Evolutionary conservation across 1,284 basidiomycete genomes (phyloP).

Genomic region (Fomitopsis schrenkii): DNA sequence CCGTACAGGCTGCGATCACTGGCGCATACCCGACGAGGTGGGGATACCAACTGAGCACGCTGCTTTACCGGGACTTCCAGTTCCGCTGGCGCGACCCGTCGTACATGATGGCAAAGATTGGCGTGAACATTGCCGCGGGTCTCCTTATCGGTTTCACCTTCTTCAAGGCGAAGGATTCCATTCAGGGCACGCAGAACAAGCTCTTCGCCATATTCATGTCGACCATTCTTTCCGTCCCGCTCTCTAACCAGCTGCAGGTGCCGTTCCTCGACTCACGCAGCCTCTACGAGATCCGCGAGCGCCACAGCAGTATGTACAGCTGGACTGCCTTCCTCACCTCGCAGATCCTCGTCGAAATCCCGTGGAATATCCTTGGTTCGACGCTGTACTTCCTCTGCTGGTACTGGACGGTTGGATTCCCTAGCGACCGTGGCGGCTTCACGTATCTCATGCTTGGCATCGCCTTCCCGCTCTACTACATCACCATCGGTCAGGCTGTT

Average conservation of each 20-base stretch:
- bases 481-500: slow-evolving; percentile 55
- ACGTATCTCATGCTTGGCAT: slow-evolving; percentile 51
- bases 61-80: slow-evolving; percentile 46
- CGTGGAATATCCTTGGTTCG: slow-evolving; percentile 62
- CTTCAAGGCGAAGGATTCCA: slow-evolving; percentile 61
- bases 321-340: slow-evolving; percentile 73
- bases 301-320: slow-evolving; percentile 75
- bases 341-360: slow-evolving; percentile 60
- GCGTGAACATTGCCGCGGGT: slow-evolving; percentile 49
- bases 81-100: slow-evolving; percentile 65
- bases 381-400: slow-evolving; percentile 61
- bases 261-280: slow-evolving; percentile 49
- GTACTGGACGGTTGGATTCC: slow-evolving; percentile 69
- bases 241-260: slow-evolving; percentile 51
- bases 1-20: slow-evolving; percentile 25
- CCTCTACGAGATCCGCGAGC: slow-evolving; percentile 64
- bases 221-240: slow-evolving; percentile 39
- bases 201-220: slow-evolving; percentile 63
- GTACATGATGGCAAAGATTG: slow-evolving; percentile 75
- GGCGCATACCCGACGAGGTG: slow-evolving; percentile 49
- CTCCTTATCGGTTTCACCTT: slow-evolving; percentile 71
- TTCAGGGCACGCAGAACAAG: slow-evolving; percentile 80
- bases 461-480: slow-evolving; percentile 55
- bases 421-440: slow-evolving; percentile 49
- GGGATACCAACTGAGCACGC: slow-evolving; percentile 39